phyloP scores from a whole-genome alignment of 441 rosid genomes.

The Euphorbia corollata region DNA sequence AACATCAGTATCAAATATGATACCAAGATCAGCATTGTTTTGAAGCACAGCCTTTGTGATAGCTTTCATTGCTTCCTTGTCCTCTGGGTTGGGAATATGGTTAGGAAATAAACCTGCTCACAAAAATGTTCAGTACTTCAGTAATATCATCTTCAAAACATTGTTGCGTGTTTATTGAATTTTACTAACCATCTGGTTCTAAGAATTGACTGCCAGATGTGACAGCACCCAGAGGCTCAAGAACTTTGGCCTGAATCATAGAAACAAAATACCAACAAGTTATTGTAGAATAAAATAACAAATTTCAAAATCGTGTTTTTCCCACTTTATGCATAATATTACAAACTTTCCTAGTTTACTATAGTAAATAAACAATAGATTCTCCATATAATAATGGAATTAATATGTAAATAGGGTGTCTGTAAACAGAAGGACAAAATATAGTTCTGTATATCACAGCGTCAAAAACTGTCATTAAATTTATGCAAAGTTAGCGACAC shows the following conservation, averaged over 20 bases:
- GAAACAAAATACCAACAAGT: slow-evolving; percentile 6
- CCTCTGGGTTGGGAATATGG: slow-evolving; percentile 98
- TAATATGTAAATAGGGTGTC: neutral
- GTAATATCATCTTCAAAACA: slow-evolving; percentile 3
- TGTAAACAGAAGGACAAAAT: neutral
- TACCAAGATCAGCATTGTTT: slow-evolving; percentile 90
- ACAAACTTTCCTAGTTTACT: too few relatives aligned
- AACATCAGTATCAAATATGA: slow-evolving; percentile 97
- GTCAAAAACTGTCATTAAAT: neutral
- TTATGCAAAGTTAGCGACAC: neutral
- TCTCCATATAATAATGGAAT: neutral
- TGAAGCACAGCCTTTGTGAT: slow-evolving; percentile 77
- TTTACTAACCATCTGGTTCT: slow-evolving; percentile 82
- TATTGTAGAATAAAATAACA: neutral
- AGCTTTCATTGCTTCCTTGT: slow-evolving; percentile 88
- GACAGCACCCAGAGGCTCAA: slow-evolving; percentile 87
- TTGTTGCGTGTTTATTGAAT: slow-evolving; percentile 10
- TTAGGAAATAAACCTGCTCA: slow-evolving; percentile 81
- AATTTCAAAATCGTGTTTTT: neutral
- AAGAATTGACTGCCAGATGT: slow-evolving; percentile 93
- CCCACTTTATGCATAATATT: neutral
- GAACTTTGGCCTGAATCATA: slow-evolving; percentile 69
- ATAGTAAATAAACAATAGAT: neutral
- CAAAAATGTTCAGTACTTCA: neutral
- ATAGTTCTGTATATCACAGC: neutral